Percentiles rank a stretch among this genome's conserved stretches.
Conservation (phyloP, 768 basidiomycete genomes). For the Auriscalpium orientale region DNA sequence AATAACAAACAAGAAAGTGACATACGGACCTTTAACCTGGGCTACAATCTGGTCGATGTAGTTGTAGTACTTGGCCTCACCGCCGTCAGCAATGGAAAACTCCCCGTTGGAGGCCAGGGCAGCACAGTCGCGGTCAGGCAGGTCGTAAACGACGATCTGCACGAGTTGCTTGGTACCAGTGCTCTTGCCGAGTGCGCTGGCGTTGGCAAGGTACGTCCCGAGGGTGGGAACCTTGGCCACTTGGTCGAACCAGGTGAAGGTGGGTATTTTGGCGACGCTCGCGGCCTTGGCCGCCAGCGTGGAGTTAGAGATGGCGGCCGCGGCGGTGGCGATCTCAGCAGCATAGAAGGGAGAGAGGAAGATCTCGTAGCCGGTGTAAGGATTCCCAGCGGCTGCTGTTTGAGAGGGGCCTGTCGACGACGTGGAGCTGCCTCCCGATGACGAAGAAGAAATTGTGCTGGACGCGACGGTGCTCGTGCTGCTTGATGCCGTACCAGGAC, state of each 20-base stretch:
- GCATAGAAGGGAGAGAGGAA: slow-evolving; percentile 53
- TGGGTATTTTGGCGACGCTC: slow-evolving; percentile 49
- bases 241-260: slow-evolving; percentile 55
- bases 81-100: slow-evolving; percentile 50
- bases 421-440: slow-evolving; percentile 15
- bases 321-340: slow-evolving; percentile 44
- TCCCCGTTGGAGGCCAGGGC: slow-evolving; percentile 62
- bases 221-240: slow-evolving; percentile 47
- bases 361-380: slow-evolving; percentile 43
- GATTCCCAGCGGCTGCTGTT: slow-evolving; percentile 42
- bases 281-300: slow-evolving; percentile 43
- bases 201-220: slow-evolving; percentile 50
- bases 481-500: slow-evolving; percentile 2
- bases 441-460: slow-evolving; percentile 9
- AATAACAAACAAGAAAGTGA: neutral
- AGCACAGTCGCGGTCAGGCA: slow-evolving; percentile 62
- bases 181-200: slow-evolving; percentile 35
- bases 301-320: slow-evolving; percentile 39
- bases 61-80: slow-evolving; percentile 44
- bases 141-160: slow-evolving; percentile 39
- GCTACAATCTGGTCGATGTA: slow-evolving; percentile 61
- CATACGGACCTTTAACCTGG: slow-evolving; percentile 39
- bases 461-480: slow-evolving; percentile 9
- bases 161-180: slow-evolving; percentile 39
- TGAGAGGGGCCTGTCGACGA: slow-evolving; percentile 18